phyloP scores from a whole-genome alignment of 2,329 filamentous ascomycete species.

The Phyllosticta citribraziliensis region DNA sequence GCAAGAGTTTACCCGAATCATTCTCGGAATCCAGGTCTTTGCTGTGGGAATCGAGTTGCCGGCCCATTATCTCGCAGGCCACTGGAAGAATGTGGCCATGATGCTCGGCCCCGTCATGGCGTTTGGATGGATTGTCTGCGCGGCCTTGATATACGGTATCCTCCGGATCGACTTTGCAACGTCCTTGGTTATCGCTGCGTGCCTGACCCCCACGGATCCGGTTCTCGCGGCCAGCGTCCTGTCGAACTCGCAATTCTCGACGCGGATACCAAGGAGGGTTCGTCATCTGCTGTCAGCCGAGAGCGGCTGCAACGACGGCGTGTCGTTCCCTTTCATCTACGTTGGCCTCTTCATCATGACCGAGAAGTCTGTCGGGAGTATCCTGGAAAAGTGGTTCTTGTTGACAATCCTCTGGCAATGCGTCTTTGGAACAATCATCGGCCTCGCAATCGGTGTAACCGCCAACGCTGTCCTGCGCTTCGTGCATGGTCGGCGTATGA shows the following conservation, averaged over 20 bases:
- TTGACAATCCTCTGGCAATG: slow-evolving; percentile 49
- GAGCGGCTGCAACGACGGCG: slow-evolving; percentile 47
- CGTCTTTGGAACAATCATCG: slow-evolving; percentile 36
- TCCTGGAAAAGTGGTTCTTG: slow-evolving; percentile 43
- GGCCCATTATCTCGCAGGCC: slow-evolving; percentile 37
- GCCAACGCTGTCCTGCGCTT: slow-evolving; percentile 42
- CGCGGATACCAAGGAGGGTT: slow-evolving; percentile 41
- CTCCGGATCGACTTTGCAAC: slow-evolving; percentile 38
- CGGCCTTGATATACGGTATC: slow-evolving; percentile 36
- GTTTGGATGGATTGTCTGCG: slow-evolving; percentile 39
- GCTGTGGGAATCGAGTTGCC: slow-evolving; percentile 30
- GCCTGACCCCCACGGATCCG: slow-evolving; percentile 48
- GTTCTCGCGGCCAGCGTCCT: slow-evolving; percentile 46
- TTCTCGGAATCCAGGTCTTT: slow-evolving; percentile 36
- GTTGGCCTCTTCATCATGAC: slow-evolving; percentile 40
- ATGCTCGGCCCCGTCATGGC: slow-evolving; percentile 45
- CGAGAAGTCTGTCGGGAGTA: slow-evolving; percentile 26
- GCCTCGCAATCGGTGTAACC: slow-evolving; percentile 36
- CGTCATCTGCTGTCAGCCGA: slow-evolving; percentile 45
- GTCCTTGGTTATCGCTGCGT: slow-evolving; percentile 43
- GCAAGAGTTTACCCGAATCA: slow-evolving; percentile 34
- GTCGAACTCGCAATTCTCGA: slow-evolving; percentile 43
- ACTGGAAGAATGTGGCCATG: slow-evolving; percentile 42
- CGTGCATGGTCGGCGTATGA: slow-evolving; percentile 35
- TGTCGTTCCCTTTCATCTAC: slow-evolving; percentile 48